Percentiles rank a stretch among this genome's conserved stretches.
phyloP scores from a whole-genome alignment of 352 stramenopile species.

The Phytophthora podocarpi region DNA sequence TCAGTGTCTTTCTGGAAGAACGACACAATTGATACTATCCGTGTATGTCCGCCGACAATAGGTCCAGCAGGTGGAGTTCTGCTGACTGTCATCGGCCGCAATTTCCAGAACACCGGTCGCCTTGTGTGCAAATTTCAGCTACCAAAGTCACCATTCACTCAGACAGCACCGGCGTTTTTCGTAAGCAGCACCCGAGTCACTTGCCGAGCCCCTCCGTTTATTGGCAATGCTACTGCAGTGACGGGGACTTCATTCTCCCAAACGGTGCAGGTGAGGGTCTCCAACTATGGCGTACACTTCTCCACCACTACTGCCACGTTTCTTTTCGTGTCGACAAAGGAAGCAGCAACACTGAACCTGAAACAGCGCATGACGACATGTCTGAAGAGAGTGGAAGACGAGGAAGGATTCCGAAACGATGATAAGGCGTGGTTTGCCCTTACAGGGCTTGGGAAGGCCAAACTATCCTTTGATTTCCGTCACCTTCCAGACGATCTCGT shows the following conservation, averaged over 20 bases:
- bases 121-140: slow-evolving; percentile 88
- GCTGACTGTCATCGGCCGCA: slow-evolving; percentile 94
- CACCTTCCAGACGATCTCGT: slow-evolving; percentile 91
- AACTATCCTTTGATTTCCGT: slow-evolving; percentile 94
- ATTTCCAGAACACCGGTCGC: slow-evolving; percentile 90
- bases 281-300: slow-evolving; percentile 83
- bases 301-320: slow-evolving; percentile 63
- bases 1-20: slow-evolving; percentile 91
- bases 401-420: slow-evolving; percentile 82
- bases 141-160: slow-evolving; percentile 12
- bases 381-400: slow-evolving; percentile 30
- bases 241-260: slow-evolving; percentile 24
- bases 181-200: slow-evolving; percentile 81
- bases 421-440: slow-evolving; percentile 94
- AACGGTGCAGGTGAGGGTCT: slow-evolving; percentile 64
- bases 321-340: slow-evolving; percentile 40
- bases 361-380: slow-evolving; percentile 47
- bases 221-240: slow-evolving; percentile 26
- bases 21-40: slow-evolving; percentile 94
- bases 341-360: slow-evolving; percentile 47
- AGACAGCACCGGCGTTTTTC: slow-evolving; percentile 59
- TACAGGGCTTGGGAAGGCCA: slow-evolving; percentile 90
- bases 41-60: slow-evolving; percentile 75
- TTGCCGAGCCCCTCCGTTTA: slow-evolving; percentile 77
- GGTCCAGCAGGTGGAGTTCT: slow-evolving; percentile 46